Evolutionary conservation across 306 rosid genomes (phyloP), one percentile per base, ranked within the genome.

Genomic region (Gynostemma pentaphyllum): DNA sequence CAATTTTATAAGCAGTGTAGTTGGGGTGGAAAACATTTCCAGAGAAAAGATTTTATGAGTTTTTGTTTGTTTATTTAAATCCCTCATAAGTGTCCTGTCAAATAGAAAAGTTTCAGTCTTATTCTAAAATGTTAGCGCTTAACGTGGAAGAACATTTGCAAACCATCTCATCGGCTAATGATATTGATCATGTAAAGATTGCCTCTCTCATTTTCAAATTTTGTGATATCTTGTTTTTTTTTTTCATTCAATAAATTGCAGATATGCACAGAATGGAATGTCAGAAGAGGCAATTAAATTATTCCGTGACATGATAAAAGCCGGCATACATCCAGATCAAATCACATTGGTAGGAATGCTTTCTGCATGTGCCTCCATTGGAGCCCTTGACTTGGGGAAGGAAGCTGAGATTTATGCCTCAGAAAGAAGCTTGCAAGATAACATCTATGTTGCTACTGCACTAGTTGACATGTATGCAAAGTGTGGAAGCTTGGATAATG

Each of bases 231-330:
- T 59, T 55, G 30, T 23, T 3, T 30, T 30, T 14, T 59, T 37
- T 59, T 12, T 12, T 0, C 37, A 53, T 23, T 62, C 50, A 34
- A 36, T 51, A 74, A 28, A 42, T 44, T 71, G 42, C 84, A 91
- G 98, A 56, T 91, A 88, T 75, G 89, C 98, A 60, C 96, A 91
- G 77, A 88, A 84, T 70, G 98, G 95, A 50, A 83, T 75, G 87
- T 89, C 96, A 2, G 92, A 85, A 57, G 85, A 85, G 77, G 89
- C 98, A 11, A 80, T 85, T 34, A 61, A 70, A 74, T 69, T 88
- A 45, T 88, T 78, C 72, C 78, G 85, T 63, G 36, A 26, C 75
- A 91, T 91, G 96, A 79, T 70, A 78, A 83, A 71, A 64, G 81
- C 54, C 10, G 56, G 67, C 55, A 65, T 80, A 56, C 70, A 30